Conservation (phyloP, 345 rosid species). For the Camelina laxa region DNA sequence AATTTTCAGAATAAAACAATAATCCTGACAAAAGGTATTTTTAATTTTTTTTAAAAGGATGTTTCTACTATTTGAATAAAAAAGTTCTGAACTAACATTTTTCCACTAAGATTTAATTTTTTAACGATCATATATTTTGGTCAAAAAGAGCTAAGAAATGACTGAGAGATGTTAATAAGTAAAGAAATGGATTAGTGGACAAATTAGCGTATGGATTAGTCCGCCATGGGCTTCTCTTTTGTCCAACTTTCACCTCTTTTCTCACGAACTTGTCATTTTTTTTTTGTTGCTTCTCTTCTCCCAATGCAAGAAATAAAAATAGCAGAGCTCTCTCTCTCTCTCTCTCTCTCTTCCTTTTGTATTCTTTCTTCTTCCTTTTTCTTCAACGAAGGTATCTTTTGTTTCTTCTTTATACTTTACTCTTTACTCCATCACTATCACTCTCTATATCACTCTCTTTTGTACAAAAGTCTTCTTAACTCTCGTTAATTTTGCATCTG, state of each 20-base stretch:
- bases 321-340: not conserved
- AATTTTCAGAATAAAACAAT: constrained; percentile 34
- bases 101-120: not conserved
- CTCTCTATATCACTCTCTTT: constrained; percentile 17
- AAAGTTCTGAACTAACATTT: constrained; percentile 8
- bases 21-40: constrained; percentile 31
- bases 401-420: constrained; percentile 24
- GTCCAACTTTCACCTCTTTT: constrained; percentile 34
- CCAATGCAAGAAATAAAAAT: constrained; percentile 39
- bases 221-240: constrained; percentile 42
- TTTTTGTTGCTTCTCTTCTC: constrained; percentile 28
- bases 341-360: constrained; percentile 18
- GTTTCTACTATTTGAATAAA: constrained; percentile 8
- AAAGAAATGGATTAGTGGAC: not conserved
- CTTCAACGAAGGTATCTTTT: constrained; percentile 43
- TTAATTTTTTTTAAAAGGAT: too few relatives aligned
- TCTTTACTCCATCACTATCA: constrained; percentile 39
- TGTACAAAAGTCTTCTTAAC: constrained; percentile 25
- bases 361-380: constrained; percentile 43
- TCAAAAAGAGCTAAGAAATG: not conserved
- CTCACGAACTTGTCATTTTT: not conserved
- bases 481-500: constrained; percentile 26
- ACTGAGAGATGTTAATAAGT: not conserved
- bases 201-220: constrained; percentile 32
- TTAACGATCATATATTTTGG: not conserved